Evolutionary conservation across 164 flowering plant genomes (phyloP).

Genomic region (Nymphaea thermarum): DNA sequence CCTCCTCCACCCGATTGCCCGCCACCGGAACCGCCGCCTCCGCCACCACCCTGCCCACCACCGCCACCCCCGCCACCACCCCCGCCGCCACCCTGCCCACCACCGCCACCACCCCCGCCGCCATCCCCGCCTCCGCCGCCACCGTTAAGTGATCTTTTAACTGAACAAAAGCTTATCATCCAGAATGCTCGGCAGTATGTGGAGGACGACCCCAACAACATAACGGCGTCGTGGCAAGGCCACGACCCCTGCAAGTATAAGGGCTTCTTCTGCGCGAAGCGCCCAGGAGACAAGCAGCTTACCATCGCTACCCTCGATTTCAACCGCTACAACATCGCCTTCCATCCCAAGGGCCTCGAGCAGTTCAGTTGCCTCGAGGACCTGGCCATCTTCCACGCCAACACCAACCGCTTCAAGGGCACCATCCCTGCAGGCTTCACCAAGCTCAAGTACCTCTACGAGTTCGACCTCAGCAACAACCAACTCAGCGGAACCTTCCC

Average conservation of each 20-base stretch:
- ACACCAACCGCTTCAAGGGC: constrained; percentile 33
- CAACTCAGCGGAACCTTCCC: constrained; percentile 27
- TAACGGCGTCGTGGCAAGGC: constrained; percentile 46
- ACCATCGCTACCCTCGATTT: constrained; percentile 25
- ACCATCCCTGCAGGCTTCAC: constrained; percentile 11
- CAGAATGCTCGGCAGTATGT: constrained; percentile 35
- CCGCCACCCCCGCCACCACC: constrained; percentile 12
- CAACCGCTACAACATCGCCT: constrained; percentile 20
- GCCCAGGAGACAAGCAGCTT: constrained; percentile 30
- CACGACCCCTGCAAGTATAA: constrained; percentile 38
- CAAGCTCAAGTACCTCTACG: constrained; percentile 22
- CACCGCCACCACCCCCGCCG: background rate
- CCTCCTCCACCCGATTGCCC: background rate
- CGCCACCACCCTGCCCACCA: background rate
- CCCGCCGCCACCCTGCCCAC: background rate
- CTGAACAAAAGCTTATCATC: constrained; percentile 22
- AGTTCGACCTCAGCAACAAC: constrained; percentile 44
- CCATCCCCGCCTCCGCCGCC: constrained; percentile 7
- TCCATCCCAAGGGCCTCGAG: constrained; percentile 12
- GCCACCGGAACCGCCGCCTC: background rate
- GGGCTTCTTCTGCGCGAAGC: constrained; percentile 43
- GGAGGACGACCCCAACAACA: constrained; percentile 30
- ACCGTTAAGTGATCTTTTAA: constrained; percentile 11
- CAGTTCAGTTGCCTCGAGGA: constrained; percentile 20
- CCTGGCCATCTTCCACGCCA: constrained; percentile 38